Evolutionary conservation across 164 flowering plant species (phyloP).

Genomic region (Nymphaea colorata): DNA sequence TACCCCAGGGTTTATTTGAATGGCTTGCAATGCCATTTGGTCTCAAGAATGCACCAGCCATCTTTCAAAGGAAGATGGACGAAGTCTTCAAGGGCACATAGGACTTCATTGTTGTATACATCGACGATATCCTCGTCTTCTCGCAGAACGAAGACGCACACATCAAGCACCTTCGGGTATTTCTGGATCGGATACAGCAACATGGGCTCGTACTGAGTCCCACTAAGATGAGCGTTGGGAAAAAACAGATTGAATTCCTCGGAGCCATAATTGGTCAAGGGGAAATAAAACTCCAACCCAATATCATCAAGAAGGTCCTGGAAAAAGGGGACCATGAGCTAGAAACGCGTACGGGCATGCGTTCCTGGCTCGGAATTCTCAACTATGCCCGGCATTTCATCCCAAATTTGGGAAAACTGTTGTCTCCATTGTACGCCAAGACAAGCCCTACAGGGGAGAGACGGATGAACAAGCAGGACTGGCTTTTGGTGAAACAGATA

Average conservation of each 20-base stretch:
- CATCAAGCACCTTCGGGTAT: background rate
- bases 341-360: no score
- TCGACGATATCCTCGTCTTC: constrained; percentile 10
- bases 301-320: no score
- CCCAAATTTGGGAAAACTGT: no score
- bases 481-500: no score
- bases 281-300: constrained; percentile 5
- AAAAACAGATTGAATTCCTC: background rate
- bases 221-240: constrained; percentile 7
- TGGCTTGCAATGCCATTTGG: constrained; percentile 10
- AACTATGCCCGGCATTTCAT: no score
- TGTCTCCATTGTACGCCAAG: no score
- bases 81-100: constrained; percentile 6
- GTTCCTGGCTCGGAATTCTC: no score
- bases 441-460: no score
- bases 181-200: constrained; percentile 1
- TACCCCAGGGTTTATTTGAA: constrained; percentile 2
- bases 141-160: constrained; percentile 2
- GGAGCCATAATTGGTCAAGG: constrained; percentile 3
- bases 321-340: no score
- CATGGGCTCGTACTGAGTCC: constrained; percentile 8
- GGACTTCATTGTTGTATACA: no score
- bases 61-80: constrained; percentile 13
- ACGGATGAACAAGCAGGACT: no score
- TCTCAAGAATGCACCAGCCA: constrained; percentile 6